phyloP scores from a whole-genome alignment of 1,284 basidiomycete species.

The Anthracocystis setariae region DNA sequence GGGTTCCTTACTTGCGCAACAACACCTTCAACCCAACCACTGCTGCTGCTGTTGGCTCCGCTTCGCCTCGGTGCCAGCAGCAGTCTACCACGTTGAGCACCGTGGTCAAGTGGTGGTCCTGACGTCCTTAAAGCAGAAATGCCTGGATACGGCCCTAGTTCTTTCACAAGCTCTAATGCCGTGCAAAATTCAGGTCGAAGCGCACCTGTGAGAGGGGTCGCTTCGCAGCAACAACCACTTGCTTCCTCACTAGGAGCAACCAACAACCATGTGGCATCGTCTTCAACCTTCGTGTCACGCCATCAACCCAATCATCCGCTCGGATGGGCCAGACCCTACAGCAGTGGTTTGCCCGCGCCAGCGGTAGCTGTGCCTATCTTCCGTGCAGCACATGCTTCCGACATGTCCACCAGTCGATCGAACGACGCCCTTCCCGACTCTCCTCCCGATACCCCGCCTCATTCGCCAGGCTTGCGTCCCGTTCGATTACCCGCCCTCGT shows the following conservation, averaged over 20 bases:
- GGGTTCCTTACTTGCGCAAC: conserved; percentile 46
- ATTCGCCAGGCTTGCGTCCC: conserved; percentile 35
- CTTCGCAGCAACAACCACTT: conserved; percentile 44
- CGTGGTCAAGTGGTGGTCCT: conserved; percentile 60
- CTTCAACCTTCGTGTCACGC: conserved; percentile 1
- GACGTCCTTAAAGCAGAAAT: conserved; percentile 59
- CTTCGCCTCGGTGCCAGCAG: conserved; percentile 31
- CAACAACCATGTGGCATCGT: background rate
- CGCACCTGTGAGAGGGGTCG: conserved; percentile 61
- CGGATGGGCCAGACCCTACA: conserved; percentile 38
- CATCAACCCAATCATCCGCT: conserved; percentile 15
- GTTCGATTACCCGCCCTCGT: conserved; percentile 12
- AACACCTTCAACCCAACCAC: conserved; percentile 2
- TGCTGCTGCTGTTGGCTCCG: conserved; percentile 34
- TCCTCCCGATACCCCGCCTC: conserved; percentile 53
- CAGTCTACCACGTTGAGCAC: conserved; percentile 53
- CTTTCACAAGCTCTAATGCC: conserved; percentile 3
- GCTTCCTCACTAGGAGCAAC: background rate
- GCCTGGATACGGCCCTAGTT: conserved; percentile 37
- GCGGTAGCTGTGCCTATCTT: conserved; percentile 49
- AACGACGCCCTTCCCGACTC: conserved; percentile 40
- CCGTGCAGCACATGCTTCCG: conserved; percentile 21
- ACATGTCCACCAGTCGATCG: conserved; percentile 8
- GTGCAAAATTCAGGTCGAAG: conserved; percentile 56
- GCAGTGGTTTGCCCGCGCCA: conserved; percentile 46